These are phyloP conservation scores for Linaria vulgaris DNA, from an alignment of 257 asterid species.

Conservation along the genomic window DNA sequence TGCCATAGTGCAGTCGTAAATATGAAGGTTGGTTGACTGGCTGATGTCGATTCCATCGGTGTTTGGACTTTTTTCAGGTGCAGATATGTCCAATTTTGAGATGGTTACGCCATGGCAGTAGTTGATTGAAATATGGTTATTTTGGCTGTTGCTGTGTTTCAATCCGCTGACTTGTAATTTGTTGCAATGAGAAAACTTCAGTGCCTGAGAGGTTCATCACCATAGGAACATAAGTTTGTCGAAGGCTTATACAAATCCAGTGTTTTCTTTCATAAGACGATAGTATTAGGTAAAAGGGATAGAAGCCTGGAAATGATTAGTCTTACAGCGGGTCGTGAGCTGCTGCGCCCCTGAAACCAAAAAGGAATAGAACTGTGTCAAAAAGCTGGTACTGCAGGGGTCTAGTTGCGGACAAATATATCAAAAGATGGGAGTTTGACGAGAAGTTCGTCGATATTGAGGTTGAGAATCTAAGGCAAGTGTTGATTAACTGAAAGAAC, in stretches of 20 bases:
- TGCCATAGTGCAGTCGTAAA: constrained; percentile 31
- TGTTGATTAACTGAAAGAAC: not conserved
- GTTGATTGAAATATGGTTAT: constrained; percentile 41
- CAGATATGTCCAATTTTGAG: constrained; percentile 33
- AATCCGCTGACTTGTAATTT: constrained; percentile 36
- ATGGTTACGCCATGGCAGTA: constrained; percentile 29
- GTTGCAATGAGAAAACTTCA: constrained; percentile 43
- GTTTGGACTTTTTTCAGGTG: constrained; percentile 50
- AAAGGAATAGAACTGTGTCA: constrained; percentile 7
- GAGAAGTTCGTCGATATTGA: no score
- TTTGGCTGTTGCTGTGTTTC: constrained; percentile 44
- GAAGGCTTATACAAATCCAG: no score
- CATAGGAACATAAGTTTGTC: not conserved
- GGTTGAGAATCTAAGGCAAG: no score
- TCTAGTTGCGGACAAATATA: not conserved
- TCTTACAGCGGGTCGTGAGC: constrained; percentile 34
- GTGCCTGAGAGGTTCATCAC: constrained; percentile 29
- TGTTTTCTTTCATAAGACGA: not conserved
- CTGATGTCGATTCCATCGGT: constrained; percentile 59
- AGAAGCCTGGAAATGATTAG: not conserved
- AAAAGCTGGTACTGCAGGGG: not conserved
- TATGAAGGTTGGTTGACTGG: constrained; percentile 29
- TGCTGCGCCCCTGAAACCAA: constrained; percentile 27
- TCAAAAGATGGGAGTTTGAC: no score
- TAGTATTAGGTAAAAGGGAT: not conserved